Evolutionary conservation across 257 asterid genomes (phyloP), one percentile per base, ranked within the genome.

Genomic region (Solanum etuberosum): DNA sequence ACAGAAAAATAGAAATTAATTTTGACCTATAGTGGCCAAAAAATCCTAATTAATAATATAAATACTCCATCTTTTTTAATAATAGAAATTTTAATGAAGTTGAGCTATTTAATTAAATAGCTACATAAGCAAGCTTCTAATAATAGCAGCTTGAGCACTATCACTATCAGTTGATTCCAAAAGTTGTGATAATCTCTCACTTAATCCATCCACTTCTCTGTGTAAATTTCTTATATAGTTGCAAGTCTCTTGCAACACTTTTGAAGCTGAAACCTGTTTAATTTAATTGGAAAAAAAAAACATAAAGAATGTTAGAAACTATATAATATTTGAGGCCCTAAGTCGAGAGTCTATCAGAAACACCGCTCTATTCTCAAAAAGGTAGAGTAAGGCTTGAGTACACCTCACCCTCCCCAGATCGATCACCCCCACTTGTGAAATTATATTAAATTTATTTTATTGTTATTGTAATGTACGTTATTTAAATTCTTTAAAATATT

Each of bases 231-330:
- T 88, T 3, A 97, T 95, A 90, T 97, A 94, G 97, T 97, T 97
- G 77, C 99, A 97, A 11, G 99, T 97, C 91, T 97, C 99, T 48
- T 97, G 98, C 93, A 97, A 86, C 87, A 97, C 98, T 90, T 94
- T 97, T 3, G 99, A 94, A 4, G 99, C 98, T 12, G 98, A 94
- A 23, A 88, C 98, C 99, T 96, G 86, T 51, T 32, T 92, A 71
- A 90, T 42, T 70, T 29, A 29, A 14, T 68, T 29, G 21, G 0
- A 38, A 42, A 12, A 21, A 11, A 23, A 77, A n/a, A 15, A 8
- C 35, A n/a, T 77, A 40, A n/a, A 38, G 6, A 42, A 80, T 16
- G 85, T 80, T 80, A 80, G 29, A 46, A 80, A 46, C 85, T 46
- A 29, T 65, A 31, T 78, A 42, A 25, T 71, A 15, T 15, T 25